Evolutionary conservation across 163 green algal species (phyloP), one percentile per base, ranked within the genome.

Genomic region (Coccomyxa subellipsoidea): DNA sequence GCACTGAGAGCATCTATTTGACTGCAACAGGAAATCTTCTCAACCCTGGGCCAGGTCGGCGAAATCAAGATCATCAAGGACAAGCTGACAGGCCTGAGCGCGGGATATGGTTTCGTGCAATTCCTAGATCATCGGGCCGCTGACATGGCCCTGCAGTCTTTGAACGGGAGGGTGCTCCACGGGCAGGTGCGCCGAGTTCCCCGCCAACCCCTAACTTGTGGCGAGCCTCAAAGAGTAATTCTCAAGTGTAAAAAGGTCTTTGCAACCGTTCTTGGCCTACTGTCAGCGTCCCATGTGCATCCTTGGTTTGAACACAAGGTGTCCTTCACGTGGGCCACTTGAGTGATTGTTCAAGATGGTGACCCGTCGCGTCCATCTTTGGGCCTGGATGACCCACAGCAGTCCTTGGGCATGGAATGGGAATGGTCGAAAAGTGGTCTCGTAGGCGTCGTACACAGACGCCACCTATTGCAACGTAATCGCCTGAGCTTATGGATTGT

Each of bases 31-130:
- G 84, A 90, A 32, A 82, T 90, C 15, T 91, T 88, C 81, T 81
- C 83, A 12, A 84, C 85, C 29, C 81, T 88, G 27, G 88, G 88
- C 35, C 66, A 79, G 2, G 83, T 93, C n/a, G 75, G 84, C 36
- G 80, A 90, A 38, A 85, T 89, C 35, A 93, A 94, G 77, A 80
- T 96, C 66, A 93, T 94, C 15, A 93, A 92, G 79, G 92, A 96
- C 87, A 95, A 93, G 85, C 81, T 83, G 18, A 93, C 86, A 0
- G 88, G 89, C 35, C 53, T 89, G 32, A 90, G 78, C 53, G 90
- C 91, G 3, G 93, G 93, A 36, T 96, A 94, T 79, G 93, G 91
- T 38, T 96, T 96, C 85, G 90, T 94, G 18, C 91, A 89, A 32
- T 95, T 93, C 40, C 36, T 80, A 29, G 85, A 92, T 77, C 83